Conservation (phyloP, 2,329 filamentous ascomycete species). For the Biscogniauxia sp. region DNA sequence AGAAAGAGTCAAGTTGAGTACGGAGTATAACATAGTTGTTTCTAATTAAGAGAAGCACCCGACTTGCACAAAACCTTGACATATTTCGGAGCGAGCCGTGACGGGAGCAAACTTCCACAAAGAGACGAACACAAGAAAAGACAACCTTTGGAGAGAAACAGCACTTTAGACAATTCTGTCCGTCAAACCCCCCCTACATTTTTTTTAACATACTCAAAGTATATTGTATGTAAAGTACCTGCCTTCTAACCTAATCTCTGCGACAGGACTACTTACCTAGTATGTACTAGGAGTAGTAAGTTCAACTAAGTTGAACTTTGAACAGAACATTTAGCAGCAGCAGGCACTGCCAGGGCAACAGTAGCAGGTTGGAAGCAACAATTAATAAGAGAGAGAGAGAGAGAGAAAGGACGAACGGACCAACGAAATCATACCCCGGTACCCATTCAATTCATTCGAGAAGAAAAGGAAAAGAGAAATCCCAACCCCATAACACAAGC, state of each 20-base stretch:
- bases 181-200: constrained; percentile 11
- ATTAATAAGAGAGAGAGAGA: not conserved
- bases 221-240: not conserved
- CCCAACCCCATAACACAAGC: not conserved
- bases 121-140: constrained; percentile 5
- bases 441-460: not conserved
- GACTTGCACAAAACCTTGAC: not conserved
- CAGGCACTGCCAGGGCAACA: not conserved
- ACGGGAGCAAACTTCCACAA: constrained; percentile 19
- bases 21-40: not conserved
- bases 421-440: not conserved
- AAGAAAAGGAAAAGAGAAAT: not conserved
- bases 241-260: constrained; percentile 5
- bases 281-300: not conserved
- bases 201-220: not conserved
- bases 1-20: constrained; percentile 6
- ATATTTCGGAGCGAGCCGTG: constrained; percentile 20
- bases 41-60: constrained; percentile 6
- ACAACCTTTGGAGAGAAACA: constrained; percentile 8
- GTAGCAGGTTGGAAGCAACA: not conserved
- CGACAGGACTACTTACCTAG: too few relatives aligned
- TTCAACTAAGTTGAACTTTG: not conserved
- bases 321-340: not conserved
- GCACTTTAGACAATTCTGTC: constrained; percentile 8
- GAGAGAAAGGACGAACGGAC: not conserved